Evolutionary conservation across 805 yeast genomes (phyloP).

Genomic region (Kurtzmaniella cleridarum): DNA sequence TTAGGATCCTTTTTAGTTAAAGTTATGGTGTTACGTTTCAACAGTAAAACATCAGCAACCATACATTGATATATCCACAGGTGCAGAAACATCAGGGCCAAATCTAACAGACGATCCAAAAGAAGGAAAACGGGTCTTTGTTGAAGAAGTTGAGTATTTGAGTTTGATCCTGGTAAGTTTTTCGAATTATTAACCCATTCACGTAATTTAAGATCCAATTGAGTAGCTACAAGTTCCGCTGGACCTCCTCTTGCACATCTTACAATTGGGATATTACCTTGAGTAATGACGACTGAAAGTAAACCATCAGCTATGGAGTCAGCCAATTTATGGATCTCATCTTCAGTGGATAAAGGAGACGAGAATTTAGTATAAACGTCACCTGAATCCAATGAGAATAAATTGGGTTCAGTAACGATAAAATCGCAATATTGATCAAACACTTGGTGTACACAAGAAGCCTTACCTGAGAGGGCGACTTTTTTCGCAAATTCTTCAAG

Average conservation of each 20-base stretch:
- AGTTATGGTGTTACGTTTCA: conserved; percentile 77
- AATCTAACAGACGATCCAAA: conserved; percentile 83
- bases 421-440: conserved; percentile 92
- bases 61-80: conserved; percentile 97
- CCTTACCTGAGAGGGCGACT: conserved; percentile 67
- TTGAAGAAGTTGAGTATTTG: conserved; percentile 18
- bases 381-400: conserved; percentile 72
- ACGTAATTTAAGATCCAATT: conserved; percentile 75
- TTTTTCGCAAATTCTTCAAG: conserved; percentile 85
- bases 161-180: conserved; percentile 6
- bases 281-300: conserved; percentile 71
- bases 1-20: conserved; percentile 33
- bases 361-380: conserved; percentile 65
- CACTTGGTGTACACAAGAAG: conserved; percentile 75
- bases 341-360: conserved; percentile 68
- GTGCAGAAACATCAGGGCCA: conserved; percentile 91
- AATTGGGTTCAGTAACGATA: conserved; percentile 86
- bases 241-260: conserved; percentile 92
- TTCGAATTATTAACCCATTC: conserved; percentile 76
- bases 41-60: conserved; percentile 84
- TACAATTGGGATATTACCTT: conserved; percentile 79
- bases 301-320: conserved; percentile 73
- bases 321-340: conserved; percentile 61
- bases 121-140: conserved; percentile 75
- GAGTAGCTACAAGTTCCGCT: conserved; percentile 88